Percentiles rank a stretch among this genome's conserved stretches.
Conservation (phyloP, 2,329 filamentous ascomycete genomes). For the Cladosporium sphaerospermum region DNA sequence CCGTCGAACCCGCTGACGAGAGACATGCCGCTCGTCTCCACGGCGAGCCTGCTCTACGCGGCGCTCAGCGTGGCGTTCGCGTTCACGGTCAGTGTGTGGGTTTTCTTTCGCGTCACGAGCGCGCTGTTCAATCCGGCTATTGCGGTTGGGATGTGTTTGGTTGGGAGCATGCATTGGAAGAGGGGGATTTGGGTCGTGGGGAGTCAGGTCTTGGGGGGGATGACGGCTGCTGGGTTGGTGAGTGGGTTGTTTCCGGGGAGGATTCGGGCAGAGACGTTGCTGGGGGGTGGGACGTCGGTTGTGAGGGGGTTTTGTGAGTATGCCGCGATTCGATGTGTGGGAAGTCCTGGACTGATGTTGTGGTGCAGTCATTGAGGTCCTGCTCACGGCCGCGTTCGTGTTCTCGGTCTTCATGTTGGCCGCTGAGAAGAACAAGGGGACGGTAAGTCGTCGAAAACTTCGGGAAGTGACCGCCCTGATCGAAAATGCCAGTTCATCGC, state of each 20-base stretch:
- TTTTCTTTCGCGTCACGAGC: slow-evolving; percentile 26
- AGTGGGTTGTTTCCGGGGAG: slow-evolving; percentile 26
- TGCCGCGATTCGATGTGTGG: not conserved
- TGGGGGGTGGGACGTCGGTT: slow-evolving; percentile 38
- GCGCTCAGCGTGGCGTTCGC: slow-evolving; percentile 26
- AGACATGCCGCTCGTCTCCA: slow-evolving; percentile 17
- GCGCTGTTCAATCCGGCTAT: slow-evolving; percentile 30
- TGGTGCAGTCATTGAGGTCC: slow-evolving; percentile 44
- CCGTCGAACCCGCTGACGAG: not conserved
- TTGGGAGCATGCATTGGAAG: slow-evolving; percentile 21
- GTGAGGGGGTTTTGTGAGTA: slow-evolving; percentile 46
- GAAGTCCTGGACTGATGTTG: not conserved
- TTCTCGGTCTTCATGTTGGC: slow-evolving; percentile 33
- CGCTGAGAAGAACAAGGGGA: slow-evolving; percentile 33
- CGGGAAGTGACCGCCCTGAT: not conserved
- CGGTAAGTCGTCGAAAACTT: not conserved
- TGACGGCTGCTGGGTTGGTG: slow-evolving; percentile 27
- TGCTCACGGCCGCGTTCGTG: slow-evolving; percentile 26
- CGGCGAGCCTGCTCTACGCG: slow-evolving; percentile 27
- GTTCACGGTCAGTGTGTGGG: slow-evolving; percentile 28
- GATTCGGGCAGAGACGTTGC: slow-evolving; percentile 31
- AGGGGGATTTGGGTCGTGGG: slow-evolving; percentile 25
- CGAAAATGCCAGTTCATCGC: slow-evolving; percentile 48
- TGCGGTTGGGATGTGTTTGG: slow-evolving; percentile 26
- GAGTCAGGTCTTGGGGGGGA: slow-evolving; percentile 26